Conservation (phyloP, 805 yeast species). For the Myxozyma neglecta region DNA sequence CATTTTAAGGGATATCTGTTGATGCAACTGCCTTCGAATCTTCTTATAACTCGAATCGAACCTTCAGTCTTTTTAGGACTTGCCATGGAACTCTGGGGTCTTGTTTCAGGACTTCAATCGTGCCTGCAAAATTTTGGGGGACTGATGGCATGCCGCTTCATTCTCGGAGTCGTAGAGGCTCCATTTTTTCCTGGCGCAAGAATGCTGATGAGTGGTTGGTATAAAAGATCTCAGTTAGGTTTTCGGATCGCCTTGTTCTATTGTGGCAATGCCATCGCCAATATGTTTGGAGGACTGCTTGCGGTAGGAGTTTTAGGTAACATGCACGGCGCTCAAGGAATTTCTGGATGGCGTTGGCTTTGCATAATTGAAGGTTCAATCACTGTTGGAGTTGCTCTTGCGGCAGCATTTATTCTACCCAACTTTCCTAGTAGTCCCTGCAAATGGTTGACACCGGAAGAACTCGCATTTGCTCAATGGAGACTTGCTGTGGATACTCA, state of each 20-base stretch:
- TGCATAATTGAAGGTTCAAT: slow-evolving; percentile 52
- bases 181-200: slow-evolving; percentile 45
- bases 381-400: slow-evolving; percentile 38
- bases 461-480: slow-evolving; percentile 33
- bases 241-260: slow-evolving; percentile 43
- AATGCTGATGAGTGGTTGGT: slow-evolving; percentile 43
- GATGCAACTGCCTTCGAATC: slow-evolving; percentile 33
- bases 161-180: slow-evolving; percentile 44
- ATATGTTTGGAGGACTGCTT: slow-evolving; percentile 54
- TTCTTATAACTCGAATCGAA: slow-evolving; percentile 41
- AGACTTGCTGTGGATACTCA: slow-evolving; percentile 28
- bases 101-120: slow-evolving; percentile 38
- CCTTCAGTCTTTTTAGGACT: slow-evolving; percentile 41
- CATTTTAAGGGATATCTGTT: slow-evolving; percentile 30
- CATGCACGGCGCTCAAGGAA: slow-evolving; percentile 44
- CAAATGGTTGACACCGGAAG: slow-evolving; percentile 30
- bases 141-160: slow-evolving; percentile 42
- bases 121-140: slow-evolving; percentile 43
- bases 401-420: slow-evolving; percentile 44
- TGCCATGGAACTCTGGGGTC: slow-evolving; percentile 43
- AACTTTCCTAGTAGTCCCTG: slow-evolving; percentile 46
- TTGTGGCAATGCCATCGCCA: slow-evolving; percentile 51
- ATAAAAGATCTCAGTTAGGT: slow-evolving; percentile 46
- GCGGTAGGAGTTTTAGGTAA: slow-evolving; percentile 49
- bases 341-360: slow-evolving; percentile 53